Base-by-base conservation (phyloP, 345 rosid species). In the Triadica sebifera region DNA sequence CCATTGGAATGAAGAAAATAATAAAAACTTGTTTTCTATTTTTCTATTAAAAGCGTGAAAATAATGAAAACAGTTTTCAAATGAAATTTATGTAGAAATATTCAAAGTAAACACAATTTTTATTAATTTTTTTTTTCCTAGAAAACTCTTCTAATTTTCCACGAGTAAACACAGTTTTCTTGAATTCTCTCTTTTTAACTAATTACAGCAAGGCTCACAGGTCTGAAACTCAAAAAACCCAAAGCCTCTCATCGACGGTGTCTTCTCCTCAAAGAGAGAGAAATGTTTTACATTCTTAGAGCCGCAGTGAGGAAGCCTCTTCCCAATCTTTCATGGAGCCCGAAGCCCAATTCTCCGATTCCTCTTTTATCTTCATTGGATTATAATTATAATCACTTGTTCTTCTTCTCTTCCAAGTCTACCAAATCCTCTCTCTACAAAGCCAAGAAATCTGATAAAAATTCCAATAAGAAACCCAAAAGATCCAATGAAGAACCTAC, bases 361-460 rank as follows among this genome's bases (percentile, higher is more conserved):
- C 13, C 39, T 61, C 13, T 34, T 25, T 12, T 67, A 15, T 7
- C 57, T 8, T 29, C 20, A 39, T 4, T 39, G 6, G 17, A 63
- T 63, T 13, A 37, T 61, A 11, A 22, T 58, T 76, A 15, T n/a
- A n/a, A n/a, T n/a, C n/a, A n/a, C n/a, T 13, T 53, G 15, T 16
- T 1, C 24, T 45, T 37, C 46, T 76, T 61, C 37, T 68, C 79
- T 43, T 57, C 78, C 20, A 67, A 65, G 29, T 20, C 67, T 6
- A 15, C 73, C 39, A 75, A 81, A 51, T n/a, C 81, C 13, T 62
- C 29, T 6, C 43, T 61, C 65, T 41, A 74, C 49, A 91, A 89
- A 74, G 55, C 82, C 17, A 85, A 86, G 63, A 71, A 82, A 41
- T 87, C 72, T 65, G 80, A 84, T 60, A 79, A 84, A n/a, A 86